A percentile compares a stretch with the other conserved stretches of the same genome.
phyloP scores from a whole-genome alignment of 768 basidiomycete genomes.

The Naganishia friedmannii region DNA sequence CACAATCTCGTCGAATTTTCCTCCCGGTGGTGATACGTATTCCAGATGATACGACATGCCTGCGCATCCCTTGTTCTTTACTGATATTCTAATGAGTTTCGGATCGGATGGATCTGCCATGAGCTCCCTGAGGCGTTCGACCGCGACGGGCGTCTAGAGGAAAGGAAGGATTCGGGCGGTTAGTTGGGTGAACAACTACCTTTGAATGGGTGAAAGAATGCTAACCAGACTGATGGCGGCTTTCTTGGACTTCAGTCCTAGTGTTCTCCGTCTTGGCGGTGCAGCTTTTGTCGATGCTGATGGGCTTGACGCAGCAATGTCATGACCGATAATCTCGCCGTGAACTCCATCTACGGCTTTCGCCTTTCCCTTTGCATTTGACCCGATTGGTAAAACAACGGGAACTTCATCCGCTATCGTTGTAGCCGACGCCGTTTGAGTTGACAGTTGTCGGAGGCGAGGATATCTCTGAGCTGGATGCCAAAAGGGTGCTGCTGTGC shows the following conservation, averaged over 20 bases:
- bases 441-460: constrained; percentile 12
- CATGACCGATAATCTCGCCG: constrained; percentile 16
- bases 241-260: constrained; percentile 47
- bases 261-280: constrained; percentile 27
- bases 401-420: constrained; percentile 19
- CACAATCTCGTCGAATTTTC: constrained; percentile 91
- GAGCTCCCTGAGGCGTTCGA: constrained; percentile 68
- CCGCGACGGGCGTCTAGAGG: constrained; percentile 72
- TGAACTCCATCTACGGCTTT: constrained; percentile 23
- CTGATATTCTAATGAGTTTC: constrained; percentile 88
- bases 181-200: background rate
- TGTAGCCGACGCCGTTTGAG: constrained; percentile 1
- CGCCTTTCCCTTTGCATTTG: constrained; percentile 35
- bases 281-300: constrained; percentile 21
- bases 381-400: constrained; percentile 9
- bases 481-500: background rate
- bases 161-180: background rate
- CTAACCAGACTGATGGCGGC: constrained; percentile 53
- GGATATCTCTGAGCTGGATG: constrained; percentile 14
- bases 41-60: constrained; percentile 86
- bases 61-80: constrained; percentile 96
- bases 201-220: background rate
- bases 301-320: constrained; percentile 1
- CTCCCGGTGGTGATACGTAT: constrained; percentile 70
- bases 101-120: constrained; percentile 69